Base-by-base conservation (phyloP, 805 yeast species). In the Saccharomycopsis selenospora region DNA sequence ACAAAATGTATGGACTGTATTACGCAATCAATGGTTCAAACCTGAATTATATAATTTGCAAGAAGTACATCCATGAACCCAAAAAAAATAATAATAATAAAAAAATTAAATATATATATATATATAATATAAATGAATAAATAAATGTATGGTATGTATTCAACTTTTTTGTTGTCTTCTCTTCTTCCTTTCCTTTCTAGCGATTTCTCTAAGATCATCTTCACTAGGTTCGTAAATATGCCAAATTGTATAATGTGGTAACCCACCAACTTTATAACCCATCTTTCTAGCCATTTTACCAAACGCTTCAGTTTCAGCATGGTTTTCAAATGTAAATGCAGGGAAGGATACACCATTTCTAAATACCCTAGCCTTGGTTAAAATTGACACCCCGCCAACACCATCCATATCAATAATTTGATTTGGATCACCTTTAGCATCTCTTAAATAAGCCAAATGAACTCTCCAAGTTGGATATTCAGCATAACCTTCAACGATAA, bases 201-300 rank as follows among this genome's bases (percentile, higher is more conserved):
- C 83, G 47, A 85, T 84, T 56, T 80, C 79, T 56, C 73, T 70
- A 55, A 85, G 68, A 66, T 85, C 95, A 59, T 85, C 91, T 63
- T 82, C 90, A 66, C 90, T 82, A 13, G 95, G 95, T 60, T 85
- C 95, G 62, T 82, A 85, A 43, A 88, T 84, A 64, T 87, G 96
- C 95, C 95, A 87, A 40, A 87, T 70, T 0, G 90, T 85, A 64
- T 87, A 88, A 66, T 88, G 90, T 3, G 96, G 95, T 55, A 88
- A 71, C 0, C 96, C 96, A 33, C 89, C 93, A 11, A 88, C 95
- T 52, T 70, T 70, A 65, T 76, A 85, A 4, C 95, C 95, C 84
- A 86, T 82, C 54, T 70, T 68, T 56, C 72, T 81, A 18, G 89
- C 80, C 82, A 88, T 72, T 59, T 85, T 85, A 30, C 95, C 95